Base-by-base conservation (phyloP, 2,329 filamentous ascomycete genomes). In the Geoglossum cookeanum region DNA sequence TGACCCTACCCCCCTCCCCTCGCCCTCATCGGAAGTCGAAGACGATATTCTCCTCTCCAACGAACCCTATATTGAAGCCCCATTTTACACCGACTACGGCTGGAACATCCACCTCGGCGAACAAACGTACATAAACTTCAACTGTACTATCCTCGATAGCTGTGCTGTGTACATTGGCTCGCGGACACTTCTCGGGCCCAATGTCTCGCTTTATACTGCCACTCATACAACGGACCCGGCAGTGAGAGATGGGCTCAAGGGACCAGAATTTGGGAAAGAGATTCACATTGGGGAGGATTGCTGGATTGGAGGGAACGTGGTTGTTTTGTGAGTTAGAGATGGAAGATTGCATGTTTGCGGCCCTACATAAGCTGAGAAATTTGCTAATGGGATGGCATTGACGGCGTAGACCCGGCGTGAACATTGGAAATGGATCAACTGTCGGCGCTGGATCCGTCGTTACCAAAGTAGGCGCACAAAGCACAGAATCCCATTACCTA, bases 361-460 rank as follows among this genome's bases (percentile, higher is more conserved):
- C 13, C 13, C n/a, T 42, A 15, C 39, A 15, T 42, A 15, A 15
- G 11, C 39, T 15, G 39, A 15, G 13, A 15, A 42, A 15, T 9
- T 4, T 53, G 30, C 49, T 53, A 22, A 53, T 33, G 6, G 49
- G 32, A 8, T 53, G 7, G 49, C 13, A 5, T 17, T 30, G 54
- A 8, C 22, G 22, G 22, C 13, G n/a, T 33, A 55, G 54, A 29
- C 81, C 86, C 0, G 88, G 88, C 0, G 81, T 94, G 29, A 90
- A 78, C 0, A 84, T 94, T 61, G 88, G 89, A 0, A 75, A 77
- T 57, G 87, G 88, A 0, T 75, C 73, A 3, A 85, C 83, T 0
- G 76, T 94, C 59, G 89, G 87, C 0, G 88, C 89, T 1, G 87
- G 84, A 0, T 87, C 83, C 66, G 85, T 94, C 3, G 87, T 94